Base-by-base conservation (phyloP, 192 early-diverging fungal genomes). In the Entomortierella chlamydospora region DNA sequence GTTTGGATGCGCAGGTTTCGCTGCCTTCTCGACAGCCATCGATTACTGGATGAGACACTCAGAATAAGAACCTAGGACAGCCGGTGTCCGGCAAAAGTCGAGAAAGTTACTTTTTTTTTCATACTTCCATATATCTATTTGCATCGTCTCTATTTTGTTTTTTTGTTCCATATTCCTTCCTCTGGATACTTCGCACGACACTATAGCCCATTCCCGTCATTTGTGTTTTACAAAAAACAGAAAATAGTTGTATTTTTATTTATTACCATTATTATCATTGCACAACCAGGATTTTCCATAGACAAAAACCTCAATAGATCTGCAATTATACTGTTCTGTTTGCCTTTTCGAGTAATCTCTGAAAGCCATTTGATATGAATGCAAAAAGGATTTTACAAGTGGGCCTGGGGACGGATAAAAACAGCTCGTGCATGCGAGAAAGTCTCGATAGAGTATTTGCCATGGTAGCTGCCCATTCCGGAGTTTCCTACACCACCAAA, bases 21-120 rank as follows among this genome's bases (percentile, higher is more conserved):
- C 95, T 3, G 95, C 95, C 15, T 99, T 99, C 72, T 96, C 94
- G 13, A 91, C 91, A 13, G 95, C 93, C 13, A 97, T 99, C 47
- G 97, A 97, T 73, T 92, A 86, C 73, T 96, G 92, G 76, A 93
- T 97, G 91, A 86, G 89, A 41, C 68, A 70, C 50, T 60, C 54
- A 18, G 76, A 70, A 31, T 70, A 70, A 70, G 29, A 15, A 8
- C 10, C 25, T 37, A 37, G 34, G 10, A 37, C 5, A 37, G 10
- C 4, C 4, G 10, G 34, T 4, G 34, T 7, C 10, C 34, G 34
- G 34, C 4, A 37, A 37, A n/a, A n/a, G n/a, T n/a, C n/a, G 34
- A 37, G 34, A 37, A 23, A 39, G 22, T 12, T 17, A 34, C 26
- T 55, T 49, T 23, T 3, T 8, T 13, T 28, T 37, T 28, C 33